Evolutionary conservation across 208 protist species (phyloP).

Genomic region (Phytomonas serpens): DNA sequence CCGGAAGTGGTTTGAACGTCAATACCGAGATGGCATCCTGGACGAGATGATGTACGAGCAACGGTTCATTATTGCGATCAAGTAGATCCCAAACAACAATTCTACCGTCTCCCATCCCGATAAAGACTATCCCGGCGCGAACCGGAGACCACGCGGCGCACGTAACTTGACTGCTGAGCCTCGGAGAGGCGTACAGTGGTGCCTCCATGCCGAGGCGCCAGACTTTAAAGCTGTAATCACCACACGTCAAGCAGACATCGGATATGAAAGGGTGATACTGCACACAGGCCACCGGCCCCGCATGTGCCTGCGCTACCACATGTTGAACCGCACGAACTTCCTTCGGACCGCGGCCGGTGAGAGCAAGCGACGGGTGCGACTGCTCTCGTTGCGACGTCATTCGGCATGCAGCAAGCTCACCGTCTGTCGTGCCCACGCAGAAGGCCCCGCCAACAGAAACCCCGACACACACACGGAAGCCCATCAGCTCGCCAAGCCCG

Average conservation of each 20-base stretch:
- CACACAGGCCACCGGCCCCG: constrained; percentile 65
- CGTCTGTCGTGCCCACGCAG: constrained; percentile 53
- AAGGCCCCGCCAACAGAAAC: constrained; percentile 46
- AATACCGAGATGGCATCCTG: constrained; percentile 87
- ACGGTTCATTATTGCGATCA: constrained; percentile 80
- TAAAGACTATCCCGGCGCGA: constrained; percentile 63
- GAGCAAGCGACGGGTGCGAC: constrained; percentile 36
- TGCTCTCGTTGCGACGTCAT: constrained; percentile 56
- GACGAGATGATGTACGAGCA: constrained; percentile 81
- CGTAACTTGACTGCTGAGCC: constrained; percentile 44
- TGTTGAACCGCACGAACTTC: constrained; percentile 53
- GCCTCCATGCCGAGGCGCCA: constrained; percentile 64
- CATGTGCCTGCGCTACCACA: constrained; percentile 47
- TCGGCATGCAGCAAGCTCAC: constrained; percentile 64
- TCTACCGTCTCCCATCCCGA: constrained; percentile 77
- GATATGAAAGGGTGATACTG: constrained; percentile 77
- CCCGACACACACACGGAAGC: constrained; percentile 54
- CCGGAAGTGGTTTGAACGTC: constrained; percentile 73
- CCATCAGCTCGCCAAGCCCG: constrained; percentile 56
- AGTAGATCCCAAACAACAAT: constrained; percentile 89
- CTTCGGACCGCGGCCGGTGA: constrained; percentile 21
- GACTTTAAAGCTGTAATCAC: constrained; percentile 84
- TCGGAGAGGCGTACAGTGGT: constrained; percentile 74
- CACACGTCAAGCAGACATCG: constrained; percentile 86
- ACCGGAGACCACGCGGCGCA: constrained; percentile 84